A percentile compares a stretch with the other conserved stretches of the same genome.
These are phyloP conservation scores for Coemansia aciculifera DNA, from an alignment of 192 early-diverging fungal species.

Conservation along the genomic window DNA sequence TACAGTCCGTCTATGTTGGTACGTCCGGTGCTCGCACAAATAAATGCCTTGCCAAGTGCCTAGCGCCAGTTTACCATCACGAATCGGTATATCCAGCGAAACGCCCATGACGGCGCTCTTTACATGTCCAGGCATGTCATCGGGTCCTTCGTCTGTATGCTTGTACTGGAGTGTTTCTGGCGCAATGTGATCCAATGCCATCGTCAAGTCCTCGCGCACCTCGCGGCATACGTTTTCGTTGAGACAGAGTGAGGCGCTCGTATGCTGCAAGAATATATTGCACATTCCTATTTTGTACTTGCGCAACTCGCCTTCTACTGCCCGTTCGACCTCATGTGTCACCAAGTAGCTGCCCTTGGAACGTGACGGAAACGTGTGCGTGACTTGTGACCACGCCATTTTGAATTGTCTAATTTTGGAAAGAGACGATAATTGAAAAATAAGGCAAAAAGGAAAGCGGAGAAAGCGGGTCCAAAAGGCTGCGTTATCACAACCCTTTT, in stretches of 20 bases:
- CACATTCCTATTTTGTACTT: conserved; percentile 76
- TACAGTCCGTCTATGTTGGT: conserved; percentile 61
- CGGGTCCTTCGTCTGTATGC: conserved; percentile 84
- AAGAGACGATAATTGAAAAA: neutral
- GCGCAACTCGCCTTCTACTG: conserved; percentile 58
- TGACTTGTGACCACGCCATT: conserved; percentile 66
- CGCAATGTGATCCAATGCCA: conserved; percentile 78
- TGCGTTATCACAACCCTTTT: neutral
- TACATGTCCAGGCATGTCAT: conserved; percentile 92
- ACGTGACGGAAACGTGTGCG: conserved; percentile 60
- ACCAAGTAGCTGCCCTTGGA: conserved; percentile 77
- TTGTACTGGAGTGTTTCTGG: conserved; percentile 77
- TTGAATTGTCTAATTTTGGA: neutral
- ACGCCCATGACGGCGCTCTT: conserved; percentile 82
- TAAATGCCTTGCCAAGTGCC: conserved; percentile 89
- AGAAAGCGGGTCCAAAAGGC: neutral
- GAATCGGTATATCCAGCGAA: conserved; percentile 83
- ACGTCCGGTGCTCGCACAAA: conserved; percentile 71
- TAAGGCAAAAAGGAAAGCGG: neutral
- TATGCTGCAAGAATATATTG: conserved; percentile 90
- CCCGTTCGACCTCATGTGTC: conserved; percentile 62
- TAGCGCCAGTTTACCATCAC: conserved; percentile 70
- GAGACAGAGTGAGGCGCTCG: conserved; percentile 82
- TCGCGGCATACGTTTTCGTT: conserved; percentile 86
- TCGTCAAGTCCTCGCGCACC: conserved; percentile 82